A percentile compares a stretch with the other conserved stretches of the same genome.
These are phyloP conservation scores for Exophiala sp. DNA, from an alignment of 2,329 filamentous ascomycete genomes.

Conservation along the genomic window DNA sequence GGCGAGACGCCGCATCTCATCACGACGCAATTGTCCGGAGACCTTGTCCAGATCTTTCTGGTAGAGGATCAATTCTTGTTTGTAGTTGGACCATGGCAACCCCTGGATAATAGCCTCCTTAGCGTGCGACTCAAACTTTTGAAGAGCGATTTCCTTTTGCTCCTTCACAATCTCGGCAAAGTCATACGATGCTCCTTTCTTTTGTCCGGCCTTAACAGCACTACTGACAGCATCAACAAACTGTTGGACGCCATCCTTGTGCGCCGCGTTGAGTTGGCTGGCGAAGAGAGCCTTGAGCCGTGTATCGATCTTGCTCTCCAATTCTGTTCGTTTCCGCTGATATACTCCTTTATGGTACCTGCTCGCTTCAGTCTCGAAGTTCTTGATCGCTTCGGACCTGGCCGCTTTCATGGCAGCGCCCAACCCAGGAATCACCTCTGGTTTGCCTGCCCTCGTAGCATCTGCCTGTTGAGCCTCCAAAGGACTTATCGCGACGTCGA, in stretches of 20 bases:
- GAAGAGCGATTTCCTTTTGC: conserved; percentile 70
- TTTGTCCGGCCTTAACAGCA: conserved; percentile 86
- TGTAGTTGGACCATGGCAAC: conserved; percentile 82
- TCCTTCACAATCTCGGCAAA: conserved; percentile 87
- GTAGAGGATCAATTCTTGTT: conserved; percentile 70
- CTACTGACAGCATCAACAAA: conserved; percentile 84
- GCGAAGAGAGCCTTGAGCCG: conserved; percentile 81
- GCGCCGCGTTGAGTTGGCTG: conserved; percentile 78
- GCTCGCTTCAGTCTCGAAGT: conserved; percentile 86
- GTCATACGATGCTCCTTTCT: conserved; percentile 83
- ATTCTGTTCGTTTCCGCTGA: conserved; percentile 72
- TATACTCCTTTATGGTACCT: conserved; percentile 97
- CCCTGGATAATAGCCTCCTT: conserved; percentile 68
- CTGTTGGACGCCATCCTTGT: conserved; percentile 75
- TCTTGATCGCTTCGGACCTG: conserved; percentile 65
- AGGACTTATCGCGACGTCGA: conserved; percentile 74
- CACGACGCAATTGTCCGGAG: conserved; percentile 75
- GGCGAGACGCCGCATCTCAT: conserved; percentile 91
- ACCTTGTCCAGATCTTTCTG: conserved; percentile 89
- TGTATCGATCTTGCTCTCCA: conserved; percentile 81
- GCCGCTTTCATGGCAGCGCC: conserved; percentile 67
- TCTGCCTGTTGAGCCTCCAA: conserved; percentile 82
- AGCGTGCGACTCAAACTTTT: conserved; percentile 70
- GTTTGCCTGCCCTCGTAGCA: conserved; percentile 64
- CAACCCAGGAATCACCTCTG: conserved; percentile 66